Conservation (phyloP, 495 filamentous ascomycete species). For the Oidiodendron maius region DNA sequence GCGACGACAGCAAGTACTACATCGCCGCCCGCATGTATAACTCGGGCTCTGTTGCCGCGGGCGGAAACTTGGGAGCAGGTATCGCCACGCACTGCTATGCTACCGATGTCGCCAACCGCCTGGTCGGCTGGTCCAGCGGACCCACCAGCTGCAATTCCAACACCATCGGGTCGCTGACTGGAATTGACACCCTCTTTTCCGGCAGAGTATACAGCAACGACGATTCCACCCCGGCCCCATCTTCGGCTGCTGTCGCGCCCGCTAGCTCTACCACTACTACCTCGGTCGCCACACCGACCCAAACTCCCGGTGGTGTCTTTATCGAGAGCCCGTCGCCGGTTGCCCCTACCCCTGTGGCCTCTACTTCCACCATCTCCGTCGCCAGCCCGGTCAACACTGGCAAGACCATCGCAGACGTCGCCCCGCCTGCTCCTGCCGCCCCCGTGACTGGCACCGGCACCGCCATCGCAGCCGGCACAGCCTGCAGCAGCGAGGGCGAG, state of each 20-base stretch:
- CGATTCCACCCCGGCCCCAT: background rate
- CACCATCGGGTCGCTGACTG: background rate
- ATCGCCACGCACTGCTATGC: constrained; percentile 41
- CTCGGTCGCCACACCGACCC: background rate
- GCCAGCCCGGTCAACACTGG: background rate
- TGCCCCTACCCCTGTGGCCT: background rate
- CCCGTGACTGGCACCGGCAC: constrained; percentile 9
- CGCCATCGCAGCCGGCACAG: constrained; percentile 24
- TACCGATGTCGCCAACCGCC: constrained; percentile 42
- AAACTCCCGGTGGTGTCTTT: background rate
- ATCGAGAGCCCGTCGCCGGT: background rate
- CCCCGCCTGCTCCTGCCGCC: too few species aligned
- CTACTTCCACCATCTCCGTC: background rate
- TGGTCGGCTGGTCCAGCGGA: constrained; percentile 22
- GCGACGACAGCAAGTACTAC: constrained; percentile 44
- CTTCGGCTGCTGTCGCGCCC: too few species aligned
- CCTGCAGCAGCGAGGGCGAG: constrained; percentile 45
- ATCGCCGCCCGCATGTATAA: constrained; percentile 48
- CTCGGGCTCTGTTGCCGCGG: constrained; percentile 32
- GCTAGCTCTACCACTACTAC: background rate
- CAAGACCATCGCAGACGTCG: constrained; percentile 8
- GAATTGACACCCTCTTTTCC: background rate
- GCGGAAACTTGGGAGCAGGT: background rate
- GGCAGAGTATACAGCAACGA: background rate
- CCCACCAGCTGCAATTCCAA: background rate